A percentile compares a stretch with the other conserved stretches of the same genome.
phyloP scores from a whole-genome alignment of 306 rosid species.

The Casuarina glauca region DNA sequence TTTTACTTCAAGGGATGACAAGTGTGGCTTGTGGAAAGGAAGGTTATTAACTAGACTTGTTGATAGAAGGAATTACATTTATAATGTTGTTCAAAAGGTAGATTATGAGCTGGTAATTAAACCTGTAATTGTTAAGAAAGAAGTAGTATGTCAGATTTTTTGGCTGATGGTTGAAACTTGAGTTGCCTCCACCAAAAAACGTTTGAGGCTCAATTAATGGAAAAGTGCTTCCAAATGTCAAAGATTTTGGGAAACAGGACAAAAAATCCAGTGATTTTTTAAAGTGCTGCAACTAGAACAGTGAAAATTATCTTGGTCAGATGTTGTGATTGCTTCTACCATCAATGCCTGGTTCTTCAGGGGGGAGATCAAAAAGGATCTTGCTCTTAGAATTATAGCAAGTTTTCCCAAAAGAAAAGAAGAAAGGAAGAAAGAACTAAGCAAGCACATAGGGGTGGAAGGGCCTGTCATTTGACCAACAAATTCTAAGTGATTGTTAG shows the following conservation, averaged over 20 bases:
- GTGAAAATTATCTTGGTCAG: background rate
- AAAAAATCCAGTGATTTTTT: background rate
- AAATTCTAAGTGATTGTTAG: background rate
- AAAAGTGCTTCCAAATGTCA: background rate
- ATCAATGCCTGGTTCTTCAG: background rate
- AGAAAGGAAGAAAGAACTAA: background rate
- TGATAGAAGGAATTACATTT: background rate
- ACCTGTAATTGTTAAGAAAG: background rate
- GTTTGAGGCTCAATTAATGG: background rate
- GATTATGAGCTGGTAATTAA: background rate
- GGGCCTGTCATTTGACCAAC: background rate
- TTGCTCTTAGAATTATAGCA: background rate
- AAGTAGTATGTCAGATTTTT: background rate
- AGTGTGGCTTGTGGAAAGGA: constrained; percentile 2
- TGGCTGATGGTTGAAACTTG: constrained; percentile 1
- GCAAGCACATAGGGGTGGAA: background rate
- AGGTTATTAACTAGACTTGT: background rate
- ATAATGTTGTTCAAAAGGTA: background rate
- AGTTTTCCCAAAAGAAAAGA: background rate
- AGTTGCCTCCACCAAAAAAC: background rate
- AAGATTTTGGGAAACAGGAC: background rate
- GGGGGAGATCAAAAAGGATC: background rate
- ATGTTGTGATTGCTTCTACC: background rate
- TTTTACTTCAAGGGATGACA: constrained; percentile 1
- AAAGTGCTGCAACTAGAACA: background rate